Evolutionary conservation across 202 grass and related monocot species (phyloP).

Genomic region (Schoenoplectus triqueter): DNA sequence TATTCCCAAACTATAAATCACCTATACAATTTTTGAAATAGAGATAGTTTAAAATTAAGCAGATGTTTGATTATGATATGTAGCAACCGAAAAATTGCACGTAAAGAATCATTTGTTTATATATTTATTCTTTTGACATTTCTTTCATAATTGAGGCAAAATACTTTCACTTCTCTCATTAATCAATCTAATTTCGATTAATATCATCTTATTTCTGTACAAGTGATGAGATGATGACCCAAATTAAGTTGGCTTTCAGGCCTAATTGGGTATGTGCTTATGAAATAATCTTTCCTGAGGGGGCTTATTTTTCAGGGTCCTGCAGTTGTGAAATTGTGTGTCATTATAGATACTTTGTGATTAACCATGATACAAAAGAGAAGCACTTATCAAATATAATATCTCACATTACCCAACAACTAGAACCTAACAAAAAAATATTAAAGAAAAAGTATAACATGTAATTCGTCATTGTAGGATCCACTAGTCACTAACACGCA

Average conservation of each 20-base stretch:
- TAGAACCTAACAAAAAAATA: constrained; percentile 17
- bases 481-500: background rate
- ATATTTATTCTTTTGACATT: constrained; percentile 7
- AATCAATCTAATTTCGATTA: background rate
- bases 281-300: background rate
- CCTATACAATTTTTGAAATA: constrained; percentile 29
- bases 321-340: background rate
- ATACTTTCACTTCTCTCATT: constrained; percentile 23
- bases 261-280: background rate
- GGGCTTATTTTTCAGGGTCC: background rate
- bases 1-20: background rate
- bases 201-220: background rate
- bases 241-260: constrained; percentile 1
- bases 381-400: constrained; percentile 27
- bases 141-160: background rate
- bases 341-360: background rate
- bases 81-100: constrained; percentile 7
- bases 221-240: background rate
- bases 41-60: background rate
- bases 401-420: background rate
- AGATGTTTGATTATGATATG: constrained; percentile 3
- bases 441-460: background rate
- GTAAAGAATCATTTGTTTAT: constrained; percentile 23
- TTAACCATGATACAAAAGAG: constrained; percentile 13
- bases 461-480: background rate